Evolutionary conservation across 805 yeast species (phyloP).

Genomic region (Blastobotrys muscicola): DNA sequence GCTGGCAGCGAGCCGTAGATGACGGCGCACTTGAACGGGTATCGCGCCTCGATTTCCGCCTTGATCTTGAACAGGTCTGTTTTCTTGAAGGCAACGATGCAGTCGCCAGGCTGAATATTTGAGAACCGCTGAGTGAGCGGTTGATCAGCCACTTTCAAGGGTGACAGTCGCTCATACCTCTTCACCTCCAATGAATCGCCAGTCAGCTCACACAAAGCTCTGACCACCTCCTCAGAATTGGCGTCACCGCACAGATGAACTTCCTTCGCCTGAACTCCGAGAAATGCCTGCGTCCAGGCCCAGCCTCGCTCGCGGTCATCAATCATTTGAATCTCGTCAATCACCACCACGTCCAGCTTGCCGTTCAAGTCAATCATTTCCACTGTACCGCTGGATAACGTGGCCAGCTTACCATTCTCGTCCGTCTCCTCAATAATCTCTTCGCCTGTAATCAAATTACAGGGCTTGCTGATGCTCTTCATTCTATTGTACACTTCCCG

Average conservation of each 20-base stretch:
- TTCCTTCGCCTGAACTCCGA: slow-evolving; percentile 80
- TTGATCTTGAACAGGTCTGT: slow-evolving; percentile 59
- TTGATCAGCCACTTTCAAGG: slow-evolving; percentile 44
- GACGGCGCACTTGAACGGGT: slow-evolving; percentile 59
- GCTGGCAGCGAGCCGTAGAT: slow-evolving; percentile 96
- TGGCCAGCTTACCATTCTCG: slow-evolving; percentile 58
- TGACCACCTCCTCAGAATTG: slow-evolving; percentile 62
- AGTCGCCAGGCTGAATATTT: slow-evolving; percentile 58
- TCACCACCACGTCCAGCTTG: slow-evolving; percentile 74
- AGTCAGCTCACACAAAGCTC: slow-evolving; percentile 49
- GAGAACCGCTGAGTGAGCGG: slow-evolving; percentile 21
- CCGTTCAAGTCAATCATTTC: slow-evolving; percentile 77
- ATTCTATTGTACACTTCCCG: slow-evolving; percentile 84
- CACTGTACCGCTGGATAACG: slow-evolving; percentile 76
- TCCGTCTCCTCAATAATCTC: slow-evolving; percentile 70
- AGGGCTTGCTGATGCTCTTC: slow-evolving; percentile 51
- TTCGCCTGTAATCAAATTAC: slow-evolving; percentile 93
- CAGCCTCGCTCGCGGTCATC: slow-evolving; percentile 71
- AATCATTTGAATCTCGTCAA: slow-evolving; percentile 96
- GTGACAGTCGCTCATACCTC: slow-evolving; percentile 65
- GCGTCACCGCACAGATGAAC: slow-evolving; percentile 92
- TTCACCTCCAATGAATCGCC: slow-evolving; percentile 76
- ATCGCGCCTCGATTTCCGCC: slow-evolving; percentile 50
- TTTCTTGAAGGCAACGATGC: slow-evolving; percentile 81
- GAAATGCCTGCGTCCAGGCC: slow-evolving; percentile 88